Percentiles rank a stretch among this genome's conserved stretches.
Evolutionary conservation across 176 grass and related monocot species (phyloP).

Genomic region (Phoenix dactylifera): DNA sequence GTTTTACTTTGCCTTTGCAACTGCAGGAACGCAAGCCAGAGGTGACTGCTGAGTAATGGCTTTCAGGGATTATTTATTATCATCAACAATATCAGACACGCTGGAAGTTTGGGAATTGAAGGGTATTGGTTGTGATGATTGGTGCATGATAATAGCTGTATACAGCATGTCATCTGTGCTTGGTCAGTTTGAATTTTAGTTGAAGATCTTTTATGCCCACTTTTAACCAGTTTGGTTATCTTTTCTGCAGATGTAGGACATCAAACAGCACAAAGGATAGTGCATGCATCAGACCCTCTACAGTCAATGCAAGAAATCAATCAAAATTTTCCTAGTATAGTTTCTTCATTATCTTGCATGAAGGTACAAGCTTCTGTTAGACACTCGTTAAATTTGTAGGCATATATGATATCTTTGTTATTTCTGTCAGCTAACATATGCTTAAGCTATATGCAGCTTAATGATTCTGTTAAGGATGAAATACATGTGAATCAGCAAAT

Average conservation of each 20-base stretch:
- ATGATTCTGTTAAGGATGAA: conserved; percentile 81
- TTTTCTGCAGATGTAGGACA: conserved; percentile 75
- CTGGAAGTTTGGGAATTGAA: conserved; percentile 99
- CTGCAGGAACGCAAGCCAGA: conserved; percentile 85
- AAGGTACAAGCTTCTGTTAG: conserved; percentile 33
- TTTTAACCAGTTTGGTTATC: conserved; percentile 20
- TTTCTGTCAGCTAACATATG: conserved; percentile 10
- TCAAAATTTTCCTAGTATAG: conserved; percentile 96
- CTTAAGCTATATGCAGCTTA: conserved; percentile 45
- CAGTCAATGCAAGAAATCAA: conserved; percentile 99
- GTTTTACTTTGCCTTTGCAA: conserved; percentile 13
- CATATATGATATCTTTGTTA: conserved; percentile 5
- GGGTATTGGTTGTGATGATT: conserved; percentile 36
- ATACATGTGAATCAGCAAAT: conserved; percentile 89
- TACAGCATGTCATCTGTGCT: too few relatives aligned
- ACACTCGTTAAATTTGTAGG: not conserved
- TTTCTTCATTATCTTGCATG: conserved; percentile 93
- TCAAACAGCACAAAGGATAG: conserved; percentile 85
- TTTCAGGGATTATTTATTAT: conserved; percentile 88
- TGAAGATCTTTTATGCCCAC: conserved; percentile 3
- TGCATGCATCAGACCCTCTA: conserved; percentile 93
- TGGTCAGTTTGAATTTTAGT: not conserved
- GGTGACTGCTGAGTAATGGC: conserved; percentile 65
- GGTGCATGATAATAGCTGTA: conserved; percentile 13
- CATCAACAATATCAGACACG: conserved; percentile 79